Base-by-base conservation (phyloP, 2,329 filamentous ascomycete genomes). In the Fusarium nygamai region DNA sequence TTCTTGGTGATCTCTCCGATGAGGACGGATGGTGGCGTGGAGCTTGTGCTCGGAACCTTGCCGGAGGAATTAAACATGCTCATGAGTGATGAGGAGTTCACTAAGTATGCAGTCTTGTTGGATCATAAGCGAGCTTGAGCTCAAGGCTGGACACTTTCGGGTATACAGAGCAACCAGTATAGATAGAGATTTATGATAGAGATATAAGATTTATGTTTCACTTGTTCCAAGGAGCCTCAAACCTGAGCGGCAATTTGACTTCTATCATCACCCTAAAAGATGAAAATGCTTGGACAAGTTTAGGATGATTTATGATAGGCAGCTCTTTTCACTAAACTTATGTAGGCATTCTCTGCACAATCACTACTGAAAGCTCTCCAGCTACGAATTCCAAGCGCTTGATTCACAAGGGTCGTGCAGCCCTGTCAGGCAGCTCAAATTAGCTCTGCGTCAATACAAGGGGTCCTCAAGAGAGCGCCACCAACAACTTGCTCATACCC, bases 11-110 rank as follows among this genome's bases (percentile, higher is more conserved):
- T 66, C 34, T 66, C 64, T 36, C 64, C 64, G 0, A 9, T 65
- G 6, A 57, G 64, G 19, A 47, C 43, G 12, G 61, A 66, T 36
- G 61, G 61, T 3, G 61, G 64, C 4, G 64, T 66, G 3, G 64
- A 66, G 2, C 41, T 66, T 11, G 34, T 66, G 3, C 19, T 66
- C 29, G 61, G 34, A 12, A 66, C 64, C 1, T 36, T 65, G 6
- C 61, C 61, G 6, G 64, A 66, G 27, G 64, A 66, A 27, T 36
- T 58, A 20, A 65, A 65, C 11, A 66, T 66, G 64, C 61, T 66
- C 16, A 46, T 65, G 24, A 65, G 27, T 11, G 64, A 66, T 22
- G 29, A 39, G 4, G 64, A 66, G n/a, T 66, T 66, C 14, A 66
- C 34, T 8, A 65, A 58, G 29, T 66, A 66, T 19, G 39, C 48